phyloP scores from a whole-genome alignment of 768 basidiomycete genomes.

The Termitomyces sp. region DNA sequence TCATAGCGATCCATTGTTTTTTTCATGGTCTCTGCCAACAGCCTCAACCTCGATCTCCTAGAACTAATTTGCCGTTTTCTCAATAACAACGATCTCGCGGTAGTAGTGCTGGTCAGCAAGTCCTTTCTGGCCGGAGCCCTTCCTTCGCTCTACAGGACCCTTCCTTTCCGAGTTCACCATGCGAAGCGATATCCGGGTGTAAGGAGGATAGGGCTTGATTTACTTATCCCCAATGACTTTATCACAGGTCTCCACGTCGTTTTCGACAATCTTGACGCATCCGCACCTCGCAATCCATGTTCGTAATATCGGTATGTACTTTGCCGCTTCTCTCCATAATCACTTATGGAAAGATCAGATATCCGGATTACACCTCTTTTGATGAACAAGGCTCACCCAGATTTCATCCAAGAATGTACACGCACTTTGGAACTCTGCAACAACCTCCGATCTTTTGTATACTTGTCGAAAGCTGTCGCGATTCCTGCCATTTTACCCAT shows the following conservation, averaged over 20 bases:
- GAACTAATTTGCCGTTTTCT: slow-evolving; percentile 60
- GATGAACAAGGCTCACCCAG: slow-evolving; percentile 32
- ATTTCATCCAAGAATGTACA: slow-evolving; percentile 49
- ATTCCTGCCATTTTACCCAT: slow-evolving; percentile 44
- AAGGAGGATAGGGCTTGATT: slow-evolving; percentile 8
- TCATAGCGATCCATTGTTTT: neutral
- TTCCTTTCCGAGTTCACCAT: slow-evolving; percentile 51
- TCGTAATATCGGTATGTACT: slow-evolving; percentile 46
- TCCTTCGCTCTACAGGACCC: slow-evolving; percentile 54
- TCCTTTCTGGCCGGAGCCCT: slow-evolving; percentile 62
- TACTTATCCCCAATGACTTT: too few species aligned
- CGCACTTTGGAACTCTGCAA: slow-evolving; percentile 40
- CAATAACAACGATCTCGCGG: slow-evolving; percentile 49
- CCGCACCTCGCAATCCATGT: slow-evolving; percentile 53
- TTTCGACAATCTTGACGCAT: slow-evolving; percentile 49
- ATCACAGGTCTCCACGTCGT: slow-evolving; percentile 47
- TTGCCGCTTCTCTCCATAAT: neutral
- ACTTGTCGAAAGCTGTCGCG: slow-evolving; percentile 33
- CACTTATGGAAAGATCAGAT: slow-evolving; percentile 28
- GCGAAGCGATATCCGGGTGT: slow-evolving; percentile 54
- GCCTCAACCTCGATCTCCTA: slow-evolving; percentile 67
- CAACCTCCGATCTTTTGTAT: slow-evolving; percentile 55
- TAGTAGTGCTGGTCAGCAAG: slow-evolving; percentile 57
- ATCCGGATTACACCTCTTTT: slow-evolving; percentile 41
- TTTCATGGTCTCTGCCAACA: slow-evolving; percentile 60